Percentiles rank a stretch among this genome's conserved stretches.
phyloP scores from a whole-genome alignment of 768 basidiomycete species.

The Coprinellus micaceus region DNA sequence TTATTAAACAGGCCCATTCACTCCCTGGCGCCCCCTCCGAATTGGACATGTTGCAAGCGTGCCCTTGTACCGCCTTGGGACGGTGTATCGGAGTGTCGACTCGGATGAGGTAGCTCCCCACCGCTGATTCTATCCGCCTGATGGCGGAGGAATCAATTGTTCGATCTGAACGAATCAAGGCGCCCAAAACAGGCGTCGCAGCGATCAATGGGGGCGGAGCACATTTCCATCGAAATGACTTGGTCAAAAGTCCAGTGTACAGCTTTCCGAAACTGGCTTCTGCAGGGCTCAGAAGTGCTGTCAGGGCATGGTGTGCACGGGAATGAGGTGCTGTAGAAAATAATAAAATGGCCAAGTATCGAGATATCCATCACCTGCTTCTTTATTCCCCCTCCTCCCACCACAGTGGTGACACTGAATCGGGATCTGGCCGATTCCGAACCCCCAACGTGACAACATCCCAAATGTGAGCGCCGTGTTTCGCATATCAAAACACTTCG shows the following conservation, averaged over 20 bases:
- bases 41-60: neutral
- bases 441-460: conserved; percentile 4
- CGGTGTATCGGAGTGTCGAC: neutral
- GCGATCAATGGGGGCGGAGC: conserved; percentile 26
- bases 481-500: conserved; percentile 1
- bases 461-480: conserved; percentile 4
- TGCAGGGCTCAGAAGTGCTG: conserved; percentile 2
- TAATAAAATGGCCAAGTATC: conserved; percentile 10
- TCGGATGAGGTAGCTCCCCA: neutral
- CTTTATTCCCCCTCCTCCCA: neutral
- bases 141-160: conserved; percentile 3
- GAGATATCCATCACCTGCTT: neutral
- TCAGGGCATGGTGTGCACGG: neutral
- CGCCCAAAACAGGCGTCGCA: neutral
- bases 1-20: neutral
- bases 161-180: neutral
- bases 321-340: conserved; percentile 3
- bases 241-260: neutral
- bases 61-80: neutral
- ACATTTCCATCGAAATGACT: conserved; percentile 6
- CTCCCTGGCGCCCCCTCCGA: neutral
- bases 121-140: neutral
- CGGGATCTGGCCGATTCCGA: conserved; percentile 10
- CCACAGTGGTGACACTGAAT: neutral
- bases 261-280: conserved; percentile 1